Evolutionary conservation across 257 asterid species (phyloP).

Genomic region (Solanum okadae): DNA sequence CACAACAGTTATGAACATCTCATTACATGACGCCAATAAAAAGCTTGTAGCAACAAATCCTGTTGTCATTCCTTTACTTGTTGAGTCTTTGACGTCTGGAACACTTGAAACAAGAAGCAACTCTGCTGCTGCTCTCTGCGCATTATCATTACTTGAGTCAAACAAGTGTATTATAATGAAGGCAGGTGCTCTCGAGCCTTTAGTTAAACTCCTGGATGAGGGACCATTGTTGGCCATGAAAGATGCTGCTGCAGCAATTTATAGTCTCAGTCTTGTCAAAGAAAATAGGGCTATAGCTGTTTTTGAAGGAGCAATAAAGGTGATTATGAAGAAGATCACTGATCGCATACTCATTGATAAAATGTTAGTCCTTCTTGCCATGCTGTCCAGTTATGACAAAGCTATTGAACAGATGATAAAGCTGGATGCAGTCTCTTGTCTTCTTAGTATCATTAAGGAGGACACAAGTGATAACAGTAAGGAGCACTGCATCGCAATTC

Average conservation of each 20-base stretch:
- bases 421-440: slow-evolving; percentile 17
- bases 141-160: slow-evolving; percentile 28
- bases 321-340: slow-evolving; percentile 28
- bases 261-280: slow-evolving; percentile 15
- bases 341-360: slow-evolving; percentile 15
- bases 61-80: slow-evolving; percentile 19
- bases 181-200: slow-evolving; percentile 25
- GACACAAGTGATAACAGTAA: slow-evolving; percentile 8
- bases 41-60: slow-evolving; percentile 19
- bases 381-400: slow-evolving; percentile 19
- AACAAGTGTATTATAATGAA: slow-evolving; percentile 22
- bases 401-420: slow-evolving; percentile 42
- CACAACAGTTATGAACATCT: slow-evolving; percentile 22
- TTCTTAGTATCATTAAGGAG: slow-evolving; percentile 20
- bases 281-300: slow-evolving; percentile 36
- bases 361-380: slow-evolving; percentile 28
- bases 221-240: slow-evolving; percentile 21
- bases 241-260: slow-evolving; percentile 38
- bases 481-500: slow-evolving; percentile 35
- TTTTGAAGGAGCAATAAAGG: slow-evolving; percentile 27
- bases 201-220: slow-evolving; percentile 31
- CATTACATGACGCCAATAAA: slow-evolving; percentile 22
- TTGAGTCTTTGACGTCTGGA: slow-evolving; percentile 16
- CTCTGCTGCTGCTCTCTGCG: slow-evolving; percentile 38
- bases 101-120: slow-evolving; percentile 20